Conservation (phyloP, 2,329 filamentous ascomycete genomes). For the Hypoxylon sp. region DNA sequence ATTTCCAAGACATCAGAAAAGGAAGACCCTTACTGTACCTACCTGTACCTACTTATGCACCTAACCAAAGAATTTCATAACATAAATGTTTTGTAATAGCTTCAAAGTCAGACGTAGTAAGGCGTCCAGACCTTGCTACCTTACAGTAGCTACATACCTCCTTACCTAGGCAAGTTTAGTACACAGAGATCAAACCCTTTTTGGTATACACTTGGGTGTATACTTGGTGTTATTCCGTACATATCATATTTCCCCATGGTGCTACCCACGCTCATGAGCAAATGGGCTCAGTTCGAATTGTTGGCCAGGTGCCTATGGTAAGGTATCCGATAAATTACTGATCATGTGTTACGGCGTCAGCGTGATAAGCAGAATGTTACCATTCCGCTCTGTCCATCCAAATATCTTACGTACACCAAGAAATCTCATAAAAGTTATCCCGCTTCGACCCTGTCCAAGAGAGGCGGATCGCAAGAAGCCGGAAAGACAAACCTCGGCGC, state of each 20-base stretch:
- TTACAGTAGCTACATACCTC: no score
- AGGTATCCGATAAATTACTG: conserved; percentile 9
- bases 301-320: neutral
- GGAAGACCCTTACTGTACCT: conserved; percentile 17
- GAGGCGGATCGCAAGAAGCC: neutral
- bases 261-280: conserved; percentile 5
- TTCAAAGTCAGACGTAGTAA: conserved; percentile 23
- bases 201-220: neutral
- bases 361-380: conserved; percentile 1
- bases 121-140: neutral
- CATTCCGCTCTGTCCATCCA: neutral
- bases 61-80: conserved; percentile 4
- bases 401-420: neutral
- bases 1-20: conserved; percentile 11
- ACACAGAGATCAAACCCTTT: neutral
- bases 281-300: conserved; percentile 8
- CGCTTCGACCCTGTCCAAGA: conserved; percentile 2
- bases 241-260: neutral
- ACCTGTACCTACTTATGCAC: neutral
- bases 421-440: neutral
- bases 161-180: conserved; percentile 4
- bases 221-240: neutral
- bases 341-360: conserved; percentile 5
- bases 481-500: conserved; percentile 10
- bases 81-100: conserved; percentile 18